Evolutionary conservation across 148 eudicot genomes (phyloP).

Genomic region (Salicornia ramosissima): DNA sequence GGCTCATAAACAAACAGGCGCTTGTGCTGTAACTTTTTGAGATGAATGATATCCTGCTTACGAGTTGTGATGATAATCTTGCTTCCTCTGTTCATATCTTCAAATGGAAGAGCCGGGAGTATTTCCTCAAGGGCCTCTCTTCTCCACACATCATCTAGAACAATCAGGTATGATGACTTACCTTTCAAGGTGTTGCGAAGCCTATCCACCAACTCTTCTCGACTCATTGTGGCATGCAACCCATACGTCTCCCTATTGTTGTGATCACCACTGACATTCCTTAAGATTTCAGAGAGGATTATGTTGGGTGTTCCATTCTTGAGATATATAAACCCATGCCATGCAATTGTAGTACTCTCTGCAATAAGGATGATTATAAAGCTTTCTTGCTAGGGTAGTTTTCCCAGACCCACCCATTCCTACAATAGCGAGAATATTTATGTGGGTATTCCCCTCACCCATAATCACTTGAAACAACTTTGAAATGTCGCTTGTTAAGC

Average conservation of each 20-base stretch:
- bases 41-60: conserved; percentile 7
- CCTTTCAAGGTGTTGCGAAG: conserved; percentile 8
- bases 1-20: conserved; percentile 24
- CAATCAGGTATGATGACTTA: conserved; percentile 23
- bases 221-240: not conserved
- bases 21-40: not conserved
- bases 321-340: conserved; percentile 31
- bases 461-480: conserved; percentile 14
- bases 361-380: conserved; percentile 23
- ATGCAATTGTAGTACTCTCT: conserved; percentile 18
- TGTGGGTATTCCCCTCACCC: conserved; percentile 16
- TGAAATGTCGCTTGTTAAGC: conserved; percentile 14
- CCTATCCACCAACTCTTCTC: conserved; percentile 23
- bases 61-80: conserved; percentile 39
- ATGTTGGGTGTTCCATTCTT: conserved; percentile 28
- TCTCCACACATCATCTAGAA: conserved; percentile 39
- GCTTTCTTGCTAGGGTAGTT: conserved; percentile 30
- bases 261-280: conserved; percentile 15
- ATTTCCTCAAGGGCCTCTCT: conserved; percentile 25
- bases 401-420: conserved; percentile 40
- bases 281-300: conserved; percentile 23
- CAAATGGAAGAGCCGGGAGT: conserved; percentile 17
- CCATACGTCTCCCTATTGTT: not conserved
- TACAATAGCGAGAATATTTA: conserved; percentile 12
- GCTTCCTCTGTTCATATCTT: conserved; percentile 9